A percentile compares a stretch with the other conserved stretches of the same genome.
Evolutionary conservation across 2,329 filamentous ascomycete species (phyloP).

Genomic region (Anisogramma anomala): DNA sequence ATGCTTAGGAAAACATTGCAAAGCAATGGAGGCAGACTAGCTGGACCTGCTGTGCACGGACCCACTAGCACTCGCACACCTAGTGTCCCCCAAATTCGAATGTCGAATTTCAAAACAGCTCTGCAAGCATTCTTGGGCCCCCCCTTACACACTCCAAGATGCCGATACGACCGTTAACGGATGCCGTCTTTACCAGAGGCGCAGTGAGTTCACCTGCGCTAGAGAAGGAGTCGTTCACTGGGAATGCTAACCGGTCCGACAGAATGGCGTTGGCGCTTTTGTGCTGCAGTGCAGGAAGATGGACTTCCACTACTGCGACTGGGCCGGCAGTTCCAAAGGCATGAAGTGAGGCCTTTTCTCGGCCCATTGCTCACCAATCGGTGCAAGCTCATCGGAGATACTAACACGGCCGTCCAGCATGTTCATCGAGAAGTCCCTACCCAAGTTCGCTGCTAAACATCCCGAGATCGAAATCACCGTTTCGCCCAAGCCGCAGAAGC

Average conservation of each 20-base stretch:
- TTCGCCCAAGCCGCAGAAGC: constrained; percentile 77
- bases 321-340: constrained; percentile 80
- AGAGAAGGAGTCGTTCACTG: too few species aligned
- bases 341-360: constrained; percentile 77
- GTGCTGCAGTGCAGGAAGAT: constrained; percentile 94
- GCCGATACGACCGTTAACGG: constrained; percentile 41
- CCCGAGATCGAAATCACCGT: constrained; percentile 86
- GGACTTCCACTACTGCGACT: constrained; percentile 96
- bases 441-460: constrained; percentile 67
- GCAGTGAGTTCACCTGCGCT: constrained; percentile 30
- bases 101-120: too few species aligned
- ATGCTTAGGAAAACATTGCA: background rate
- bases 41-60: constrained; percentile 3
- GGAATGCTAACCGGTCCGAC: constrained; percentile 11
- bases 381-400: background rate
- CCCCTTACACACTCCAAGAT: constrained; percentile 29
- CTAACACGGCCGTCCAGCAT: constrained; percentile 36
- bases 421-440: constrained; percentile 69
- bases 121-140: background rate
- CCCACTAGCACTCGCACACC: constrained; percentile 5
- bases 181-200: constrained; percentile 39
- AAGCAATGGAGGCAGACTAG: constrained; percentile 2
- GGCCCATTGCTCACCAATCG: constrained; percentile 1
- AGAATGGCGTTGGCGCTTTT: constrained; percentile 97
- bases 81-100: too few species aligned